Percentiles rank a stretch among this genome's conserved stretches.
phyloP scores from a whole-genome alignment of 75 land plant species.

The Isoetes taiwanensis region DNA sequence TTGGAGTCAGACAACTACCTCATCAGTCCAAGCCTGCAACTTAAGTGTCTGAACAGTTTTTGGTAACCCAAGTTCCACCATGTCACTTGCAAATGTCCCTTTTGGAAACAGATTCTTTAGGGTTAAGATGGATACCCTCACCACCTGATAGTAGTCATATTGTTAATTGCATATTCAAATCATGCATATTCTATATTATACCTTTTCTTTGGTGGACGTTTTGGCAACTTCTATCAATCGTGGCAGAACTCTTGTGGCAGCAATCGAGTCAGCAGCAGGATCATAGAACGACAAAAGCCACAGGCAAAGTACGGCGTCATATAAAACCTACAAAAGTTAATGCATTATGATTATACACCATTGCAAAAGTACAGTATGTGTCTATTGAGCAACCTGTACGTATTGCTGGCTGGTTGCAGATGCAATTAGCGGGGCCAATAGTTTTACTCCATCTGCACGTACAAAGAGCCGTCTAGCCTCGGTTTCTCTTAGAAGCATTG shows the following conservation, averaged over 20 bases:
- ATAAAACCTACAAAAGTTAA: slow-evolving; percentile 52
- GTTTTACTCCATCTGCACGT: slow-evolving; percentile 70
- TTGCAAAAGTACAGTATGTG: not conserved
- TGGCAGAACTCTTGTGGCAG: slow-evolving; percentile 48
- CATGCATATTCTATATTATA: slow-evolving; percentile 10
- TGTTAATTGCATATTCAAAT: no score
- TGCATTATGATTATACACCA: not conserved
- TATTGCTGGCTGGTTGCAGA: slow-evolving; percentile 94
- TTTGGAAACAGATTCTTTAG: slow-evolving; percentile 54
- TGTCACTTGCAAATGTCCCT: slow-evolving; percentile 68
- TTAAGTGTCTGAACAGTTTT: slow-evolving; percentile 79
- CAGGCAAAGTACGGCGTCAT: slow-evolving; percentile 78
- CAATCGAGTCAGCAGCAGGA: slow-evolving; percentile 60
- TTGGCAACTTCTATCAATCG: slow-evolving; percentile 77
- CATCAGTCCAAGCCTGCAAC: slow-evolving; percentile 96
- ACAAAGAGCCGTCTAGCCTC: slow-evolving; percentile 69
- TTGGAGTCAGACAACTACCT: no score
- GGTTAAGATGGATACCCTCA: slow-evolving; percentile 69
- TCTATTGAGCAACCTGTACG: slow-evolving; percentile 75
- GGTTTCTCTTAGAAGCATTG: slow-evolving; percentile 58
- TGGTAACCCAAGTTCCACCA: slow-evolving; percentile 84
- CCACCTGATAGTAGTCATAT: no score
- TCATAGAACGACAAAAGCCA: slow-evolving; percentile 91
- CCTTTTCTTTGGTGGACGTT: slow-evolving; percentile 91
- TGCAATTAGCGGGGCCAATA: slow-evolving; percentile 69